phyloP scores from a whole-genome alignment of 345 rosid genomes.

The Euclidium syriacum region DNA sequence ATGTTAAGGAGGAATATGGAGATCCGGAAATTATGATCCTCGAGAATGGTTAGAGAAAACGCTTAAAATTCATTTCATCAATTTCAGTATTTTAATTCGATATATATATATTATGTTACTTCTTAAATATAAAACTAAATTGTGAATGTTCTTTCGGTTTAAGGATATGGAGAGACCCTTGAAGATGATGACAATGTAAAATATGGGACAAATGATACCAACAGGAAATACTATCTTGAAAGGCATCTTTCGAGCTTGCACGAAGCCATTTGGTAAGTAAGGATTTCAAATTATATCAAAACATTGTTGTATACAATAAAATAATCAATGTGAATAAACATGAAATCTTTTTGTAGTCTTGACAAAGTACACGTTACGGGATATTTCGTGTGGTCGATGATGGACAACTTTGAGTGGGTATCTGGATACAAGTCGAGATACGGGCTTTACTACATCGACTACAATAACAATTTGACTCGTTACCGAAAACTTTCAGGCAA shows the following conservation, averaged over 20 bases:
- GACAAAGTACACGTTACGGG: constrained; percentile 34
- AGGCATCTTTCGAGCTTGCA: constrained; percentile 27
- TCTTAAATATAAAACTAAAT: neutral
- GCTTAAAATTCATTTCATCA: no score
- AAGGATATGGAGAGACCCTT: constrained; percentile 31
- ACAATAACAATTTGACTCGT: constrained; percentile 25
- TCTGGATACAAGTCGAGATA: constrained; percentile 28
- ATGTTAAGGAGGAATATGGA: constrained; percentile 35
- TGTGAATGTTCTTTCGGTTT: neutral
- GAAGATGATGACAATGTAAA: neutral
- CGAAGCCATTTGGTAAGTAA: constrained; percentile 28
- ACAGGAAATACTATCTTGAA: constrained; percentile 27
- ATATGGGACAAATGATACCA: constrained; percentile 19
- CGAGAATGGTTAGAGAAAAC: constrained; percentile 42
- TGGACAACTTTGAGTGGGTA: constrained; percentile 37
- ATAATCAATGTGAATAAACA: neutral
- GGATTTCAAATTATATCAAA: neutral
- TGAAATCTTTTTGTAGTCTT: neutral
- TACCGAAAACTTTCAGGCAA: constrained; percentile 25
- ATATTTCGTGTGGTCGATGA: constrained; percentile 28
- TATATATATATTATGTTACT: no score
- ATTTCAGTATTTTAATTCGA: no score
- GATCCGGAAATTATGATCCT: constrained; percentile 38
- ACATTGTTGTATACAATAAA: neutral
- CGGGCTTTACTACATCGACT: constrained; percentile 32